These are phyloP conservation scores for Podospora australis DNA, from an alignment of 495 filamentous ascomycete genomes.

Conservation along the genomic window DNA sequence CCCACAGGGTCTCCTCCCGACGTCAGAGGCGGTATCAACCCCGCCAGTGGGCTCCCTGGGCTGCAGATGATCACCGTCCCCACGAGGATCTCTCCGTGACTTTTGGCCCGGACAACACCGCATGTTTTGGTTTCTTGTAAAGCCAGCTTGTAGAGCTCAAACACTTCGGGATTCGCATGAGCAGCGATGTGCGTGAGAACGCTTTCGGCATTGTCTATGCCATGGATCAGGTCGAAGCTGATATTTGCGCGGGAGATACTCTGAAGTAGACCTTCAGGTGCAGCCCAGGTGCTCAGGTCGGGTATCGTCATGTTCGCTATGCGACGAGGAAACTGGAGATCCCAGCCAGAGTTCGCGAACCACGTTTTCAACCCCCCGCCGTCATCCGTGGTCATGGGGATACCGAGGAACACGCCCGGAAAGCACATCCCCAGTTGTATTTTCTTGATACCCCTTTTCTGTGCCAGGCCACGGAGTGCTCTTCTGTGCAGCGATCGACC, in stretches of 20 bases:
- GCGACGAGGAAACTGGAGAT: slow-evolving; percentile 44
- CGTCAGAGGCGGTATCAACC: slow-evolving; percentile 61
- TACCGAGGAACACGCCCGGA: slow-evolving; percentile 72
- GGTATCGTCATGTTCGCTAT: slow-evolving; percentile 56
- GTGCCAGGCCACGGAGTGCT: slow-evolving; percentile 62
- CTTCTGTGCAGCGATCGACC: slow-evolving; percentile 78
- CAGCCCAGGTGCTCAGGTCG: slow-evolving; percentile 63
- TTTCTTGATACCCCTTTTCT: slow-evolving; percentile 58
- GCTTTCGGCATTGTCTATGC: slow-evolving; percentile 65
- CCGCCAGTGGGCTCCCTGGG: slow-evolving; percentile 56
- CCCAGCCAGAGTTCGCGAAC: slow-evolving; percentile 46
- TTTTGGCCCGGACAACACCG: slow-evolving; percentile 76
- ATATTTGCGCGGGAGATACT: slow-evolving; percentile 61
- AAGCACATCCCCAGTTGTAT: slow-evolving; percentile 74
- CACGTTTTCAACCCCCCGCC: slow-evolving; percentile 47
- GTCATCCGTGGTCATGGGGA: slow-evolving; percentile 57
- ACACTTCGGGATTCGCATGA: slow-evolving; percentile 71
- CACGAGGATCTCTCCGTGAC: slow-evolving; percentile 58
- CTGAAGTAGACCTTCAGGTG: slow-evolving; percentile 66
- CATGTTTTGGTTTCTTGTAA: slow-evolving; percentile 65
- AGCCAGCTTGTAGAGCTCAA: slow-evolving; percentile 74
- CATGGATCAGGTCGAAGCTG: slow-evolving; percentile 75
- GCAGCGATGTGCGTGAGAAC: slow-evolving; percentile 71
- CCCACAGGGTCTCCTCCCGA: slow-evolving; percentile 51
- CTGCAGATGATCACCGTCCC: slow-evolving; percentile 83